Evolutionary conservation across 1,139 yeast species (phyloP).

Genomic region (Hanseniaspora sp.): DNA sequence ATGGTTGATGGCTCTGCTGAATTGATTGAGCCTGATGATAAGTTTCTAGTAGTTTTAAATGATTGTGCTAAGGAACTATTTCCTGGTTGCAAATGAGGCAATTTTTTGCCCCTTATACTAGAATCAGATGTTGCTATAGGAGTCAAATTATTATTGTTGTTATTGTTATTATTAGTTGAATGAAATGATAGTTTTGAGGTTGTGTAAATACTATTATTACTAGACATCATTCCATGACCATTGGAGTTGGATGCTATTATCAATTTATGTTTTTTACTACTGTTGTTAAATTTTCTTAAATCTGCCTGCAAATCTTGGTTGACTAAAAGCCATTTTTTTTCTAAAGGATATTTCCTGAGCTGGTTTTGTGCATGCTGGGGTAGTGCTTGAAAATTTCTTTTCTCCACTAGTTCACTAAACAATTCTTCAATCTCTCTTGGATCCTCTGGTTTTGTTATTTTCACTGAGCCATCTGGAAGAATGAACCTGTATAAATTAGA

Average conservation of each 20-base stretch:
- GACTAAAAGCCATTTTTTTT: conserved; percentile 85
- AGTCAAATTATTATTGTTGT: not conserved
- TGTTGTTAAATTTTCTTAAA: conserved; percentile 45
- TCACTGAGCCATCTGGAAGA: conserved; percentile 26
- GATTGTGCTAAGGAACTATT: conserved; percentile 1
- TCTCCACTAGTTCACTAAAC: conserved; percentile 64
- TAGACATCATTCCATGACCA: not conserved
- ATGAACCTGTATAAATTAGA: conserved; percentile 24
- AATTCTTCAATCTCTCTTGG: conserved; percentile 51
- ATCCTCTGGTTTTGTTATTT: conserved; percentile 47
- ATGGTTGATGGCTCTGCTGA: conserved; percentile 22
- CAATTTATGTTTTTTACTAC: conserved; percentile 9
- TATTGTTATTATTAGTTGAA: not conserved
- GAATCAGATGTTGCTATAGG: not conserved
- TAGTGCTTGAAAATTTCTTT: conserved; percentile 68
- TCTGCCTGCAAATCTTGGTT: conserved; percentile 79
- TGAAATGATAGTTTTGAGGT: not conserved
- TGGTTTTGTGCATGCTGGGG: conserved; percentile 71
- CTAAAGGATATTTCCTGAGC: conserved; percentile 61
- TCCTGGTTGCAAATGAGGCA: conserved; percentile 16
- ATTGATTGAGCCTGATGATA: conserved; percentile 3
- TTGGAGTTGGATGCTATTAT: not conserved
- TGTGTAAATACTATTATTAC: conserved; percentile 4
- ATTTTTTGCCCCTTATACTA: not conserved
- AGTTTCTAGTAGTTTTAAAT: conserved; percentile 12